Conservation (phyloP, 352 stramenopile species). For the Phytophthora kernoviae region DNA sequence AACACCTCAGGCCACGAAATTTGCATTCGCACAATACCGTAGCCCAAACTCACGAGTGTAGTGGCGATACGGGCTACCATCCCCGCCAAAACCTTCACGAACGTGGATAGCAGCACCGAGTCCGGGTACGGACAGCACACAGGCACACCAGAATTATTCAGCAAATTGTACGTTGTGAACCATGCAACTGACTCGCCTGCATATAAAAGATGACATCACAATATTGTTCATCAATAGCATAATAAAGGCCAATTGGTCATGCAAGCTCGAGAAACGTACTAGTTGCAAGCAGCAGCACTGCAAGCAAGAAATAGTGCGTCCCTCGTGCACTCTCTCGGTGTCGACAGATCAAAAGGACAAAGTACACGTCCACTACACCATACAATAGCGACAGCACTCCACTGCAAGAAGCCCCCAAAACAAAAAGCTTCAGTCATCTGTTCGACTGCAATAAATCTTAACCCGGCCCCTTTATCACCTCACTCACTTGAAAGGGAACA, state of each 20-base stretch:
- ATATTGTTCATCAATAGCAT: not conserved
- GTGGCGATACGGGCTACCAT: constrained; percentile 80
- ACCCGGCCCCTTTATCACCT: not conserved
- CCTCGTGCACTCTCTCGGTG: constrained; percentile 76
- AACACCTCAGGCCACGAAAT: constrained; percentile 80
- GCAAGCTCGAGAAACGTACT: constrained; percentile 24
- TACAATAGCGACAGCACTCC: constrained; percentile 77
- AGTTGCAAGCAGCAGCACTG: constrained; percentile 79
- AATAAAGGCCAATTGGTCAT: no score
- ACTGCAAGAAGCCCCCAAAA: constrained; percentile 35
- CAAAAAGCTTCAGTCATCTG: not conserved
- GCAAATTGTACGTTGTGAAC: constrained; percentile 79
- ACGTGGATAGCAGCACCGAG: constrained; percentile 69
- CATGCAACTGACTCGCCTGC: constrained; percentile 69
- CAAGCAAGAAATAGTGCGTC: constrained; percentile 85
- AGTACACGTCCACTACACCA: constrained; percentile 66
- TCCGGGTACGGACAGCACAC: constrained; percentile 82
- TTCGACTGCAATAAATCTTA: not conserved
- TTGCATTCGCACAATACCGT: constrained; percentile 74
- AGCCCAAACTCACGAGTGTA: constrained; percentile 80
- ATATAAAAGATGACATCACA: not conserved
- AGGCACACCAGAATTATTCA: constrained; percentile 72
- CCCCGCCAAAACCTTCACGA: constrained; percentile 72
- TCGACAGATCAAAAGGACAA: constrained; percentile 67
- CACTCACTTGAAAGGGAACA: constrained; percentile 86